phyloP scores from a whole-genome alignment of 1,284 basidiomycete genomes.

The Melampsora abietis-canadensis region DNA sequence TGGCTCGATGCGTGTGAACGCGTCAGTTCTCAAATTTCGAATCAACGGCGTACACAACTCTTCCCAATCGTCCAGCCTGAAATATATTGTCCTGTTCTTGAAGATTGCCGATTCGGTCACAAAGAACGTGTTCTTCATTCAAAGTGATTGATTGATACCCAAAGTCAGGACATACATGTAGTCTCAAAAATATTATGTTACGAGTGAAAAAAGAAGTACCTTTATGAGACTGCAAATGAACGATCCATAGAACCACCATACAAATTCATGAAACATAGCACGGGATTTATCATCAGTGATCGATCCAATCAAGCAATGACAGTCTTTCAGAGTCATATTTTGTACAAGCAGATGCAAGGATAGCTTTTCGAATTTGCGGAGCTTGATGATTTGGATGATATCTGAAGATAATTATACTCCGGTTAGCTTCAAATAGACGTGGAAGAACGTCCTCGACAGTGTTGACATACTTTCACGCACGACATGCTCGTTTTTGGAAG shows the following conservation, averaged over 20 bases:
- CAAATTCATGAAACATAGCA: conserved; percentile 73
- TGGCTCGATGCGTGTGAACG: conserved; percentile 61
- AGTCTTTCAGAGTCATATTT: conserved; percentile 69
- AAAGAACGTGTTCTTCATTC: conserved; percentile 79
- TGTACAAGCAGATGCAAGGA: conserved; percentile 78
- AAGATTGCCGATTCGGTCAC: conserved; percentile 86
- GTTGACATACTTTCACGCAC: conserved; percentile 31
- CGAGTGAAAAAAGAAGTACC: conserved; percentile 56
- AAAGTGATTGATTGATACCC: conserved; percentile 5
- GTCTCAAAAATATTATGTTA: neutral
- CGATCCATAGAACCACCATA: conserved; percentile 89
- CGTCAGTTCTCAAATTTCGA: conserved; percentile 68
- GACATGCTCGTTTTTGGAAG: conserved; percentile 19
- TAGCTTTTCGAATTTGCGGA: conserved; percentile 74
- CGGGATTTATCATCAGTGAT: conserved; percentile 46
- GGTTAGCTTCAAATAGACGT: neutral
- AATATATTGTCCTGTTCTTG: conserved; percentile 83
- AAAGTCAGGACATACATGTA: no score
- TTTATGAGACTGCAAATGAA: conserved; percentile 76
- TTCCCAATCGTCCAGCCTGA: conserved; percentile 92
- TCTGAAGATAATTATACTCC: conserved; percentile 57
- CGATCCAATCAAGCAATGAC: conserved; percentile 71
- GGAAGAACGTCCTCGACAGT: neutral
- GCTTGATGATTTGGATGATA: conserved; percentile 67
- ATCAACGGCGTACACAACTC: conserved; percentile 74